Base-by-base conservation (phyloP, 2,329 filamentous ascomycete species). In the Phialemonium atrogriseum region DNA sequence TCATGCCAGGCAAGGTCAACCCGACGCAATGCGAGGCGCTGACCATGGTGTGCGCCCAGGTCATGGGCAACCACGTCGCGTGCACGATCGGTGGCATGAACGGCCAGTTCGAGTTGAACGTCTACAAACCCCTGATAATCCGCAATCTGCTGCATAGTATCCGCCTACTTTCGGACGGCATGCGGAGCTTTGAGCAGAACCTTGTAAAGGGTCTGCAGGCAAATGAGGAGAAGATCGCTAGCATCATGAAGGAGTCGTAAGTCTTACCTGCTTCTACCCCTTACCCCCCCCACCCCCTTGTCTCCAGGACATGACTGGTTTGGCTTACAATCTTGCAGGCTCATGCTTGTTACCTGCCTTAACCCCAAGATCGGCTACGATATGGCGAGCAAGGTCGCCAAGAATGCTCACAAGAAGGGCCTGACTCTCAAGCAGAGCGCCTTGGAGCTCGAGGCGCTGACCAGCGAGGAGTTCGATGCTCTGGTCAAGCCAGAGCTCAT, bases 1-100 rank as follows among this genome's bases (percentile, higher is more conserved):
- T 98, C 70, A 98, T 98, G 91, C 91, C 91, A 26, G 91, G 91
- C 53, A 98, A 98, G 71, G 91, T 98, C 58, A 98, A 98, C 70
- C 91, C 91, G 19, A 98, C 91, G 19, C 91, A 98, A 66, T 94
- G 87, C 64, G 91, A 98, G 70, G 84, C 87, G 40, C 68, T 98
- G 59, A 96, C 91, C 48, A 98, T 98, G 91, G 71, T 96, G 39
- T 95, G 89, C 68, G 78, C 85, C 13, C 91, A 98, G 64, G 89
- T 98, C 40, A 94, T 96, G 74, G 91, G 91, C 53, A 98, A 98
- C 73, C 80, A 96, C 56, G 82, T 87, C 33, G 86, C 91, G 22
- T 80, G 85, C 39, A 95, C 89, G 18, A 86, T 96, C 49, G 86
- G 87, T 41, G 91, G 89, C 54, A 93, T 93, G 69, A 94, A 91